Conservation (phyloP, 768 basidiomycete genomes). For the Tricholoma flavovirens region DNA sequence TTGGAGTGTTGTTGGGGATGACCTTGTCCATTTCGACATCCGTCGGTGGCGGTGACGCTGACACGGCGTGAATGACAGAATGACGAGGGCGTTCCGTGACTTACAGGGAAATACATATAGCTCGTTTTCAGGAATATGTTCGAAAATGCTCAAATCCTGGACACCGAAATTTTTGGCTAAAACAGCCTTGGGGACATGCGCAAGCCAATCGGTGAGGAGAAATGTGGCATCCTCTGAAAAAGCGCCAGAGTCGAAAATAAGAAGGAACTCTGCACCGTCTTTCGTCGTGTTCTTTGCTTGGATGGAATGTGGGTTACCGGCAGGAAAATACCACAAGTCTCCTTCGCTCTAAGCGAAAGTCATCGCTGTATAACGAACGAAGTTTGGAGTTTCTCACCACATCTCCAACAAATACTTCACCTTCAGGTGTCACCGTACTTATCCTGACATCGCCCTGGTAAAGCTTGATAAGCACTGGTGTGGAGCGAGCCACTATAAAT, state of each 20-base stretch:
- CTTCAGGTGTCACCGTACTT: conserved; percentile 47
- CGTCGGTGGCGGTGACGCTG: conserved; percentile 37
- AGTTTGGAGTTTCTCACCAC: conserved; percentile 31
- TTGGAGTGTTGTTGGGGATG: conserved; percentile 37
- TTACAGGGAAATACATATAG: conserved; percentile 48
- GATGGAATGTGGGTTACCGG: conserved; percentile 51
- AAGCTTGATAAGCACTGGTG: neutral
- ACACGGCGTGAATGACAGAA: neutral
- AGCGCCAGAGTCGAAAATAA: conserved; percentile 35
- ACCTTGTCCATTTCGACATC: conserved; percentile 38
- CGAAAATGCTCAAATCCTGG: conserved; percentile 35
- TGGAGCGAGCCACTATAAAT: neutral
- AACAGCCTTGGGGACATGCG: conserved; percentile 46
- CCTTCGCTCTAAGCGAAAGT: conserved; percentile 16
- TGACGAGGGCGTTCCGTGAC: neutral
- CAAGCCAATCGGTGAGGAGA: conserved; percentile 60
- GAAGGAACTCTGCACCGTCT: conserved; percentile 48
- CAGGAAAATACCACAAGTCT: conserved; percentile 58
- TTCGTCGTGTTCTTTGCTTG: conserved; percentile 44
- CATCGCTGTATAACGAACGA: neutral
- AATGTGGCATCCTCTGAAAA: conserved; percentile 60
- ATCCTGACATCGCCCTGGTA: conserved; percentile 39
- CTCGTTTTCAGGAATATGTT: conserved; percentile 47
- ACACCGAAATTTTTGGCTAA: conserved; percentile 62
- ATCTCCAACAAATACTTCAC: conserved; percentile 46